Evolutionary conservation across 495 filamentous ascomycete species (phyloP).

Genomic region (Lichenothelia convexa): DNA sequence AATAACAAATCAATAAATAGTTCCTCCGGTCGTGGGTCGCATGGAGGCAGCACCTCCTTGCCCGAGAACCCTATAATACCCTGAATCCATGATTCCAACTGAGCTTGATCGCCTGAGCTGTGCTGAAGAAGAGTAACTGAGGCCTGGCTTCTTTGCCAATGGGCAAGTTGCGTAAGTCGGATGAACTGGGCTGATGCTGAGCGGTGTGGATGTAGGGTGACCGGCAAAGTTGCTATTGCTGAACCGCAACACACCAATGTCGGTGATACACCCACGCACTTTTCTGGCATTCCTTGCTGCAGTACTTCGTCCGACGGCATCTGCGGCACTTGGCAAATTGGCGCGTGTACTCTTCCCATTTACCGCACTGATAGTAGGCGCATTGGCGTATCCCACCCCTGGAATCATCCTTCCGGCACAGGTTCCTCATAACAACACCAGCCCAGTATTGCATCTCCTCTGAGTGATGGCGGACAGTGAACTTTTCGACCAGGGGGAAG

Average conservation of each 20-base stretch:
- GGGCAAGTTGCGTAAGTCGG: no score
- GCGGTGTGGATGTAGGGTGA: no score
- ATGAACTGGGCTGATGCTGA: no score
- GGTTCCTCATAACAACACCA: constrained; percentile 93
- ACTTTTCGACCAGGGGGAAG: constrained; percentile 95
- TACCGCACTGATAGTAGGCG: constrained; percentile 92
- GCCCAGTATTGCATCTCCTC: constrained; percentile 98
- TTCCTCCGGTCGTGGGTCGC: no score
- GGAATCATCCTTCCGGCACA: constrained; percentile 93
- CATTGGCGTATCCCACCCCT: constrained; percentile 89
- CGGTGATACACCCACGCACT: constrained; percentile 94
- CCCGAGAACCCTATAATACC: no score
- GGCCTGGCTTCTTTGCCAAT: no score
- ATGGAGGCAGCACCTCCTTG: no score
- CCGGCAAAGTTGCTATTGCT: no score
- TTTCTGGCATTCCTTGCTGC: constrained; percentile 99
- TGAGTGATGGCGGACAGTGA: constrained; percentile 84
- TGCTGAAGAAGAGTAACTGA: no score
- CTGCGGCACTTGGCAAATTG: constrained; percentile 97
- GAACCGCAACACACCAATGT: constrained; percentile 97
- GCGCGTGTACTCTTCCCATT: constrained; percentile 89
- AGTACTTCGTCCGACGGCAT: constrained; percentile 95
- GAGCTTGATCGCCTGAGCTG: no score
- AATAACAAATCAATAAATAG: no score
- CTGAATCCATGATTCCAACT: no score